These are phyloP conservation scores for Nemania sp. DNA, from an alignment of 2,329 filamentous ascomycete species.

Conservation along the genomic window DNA sequence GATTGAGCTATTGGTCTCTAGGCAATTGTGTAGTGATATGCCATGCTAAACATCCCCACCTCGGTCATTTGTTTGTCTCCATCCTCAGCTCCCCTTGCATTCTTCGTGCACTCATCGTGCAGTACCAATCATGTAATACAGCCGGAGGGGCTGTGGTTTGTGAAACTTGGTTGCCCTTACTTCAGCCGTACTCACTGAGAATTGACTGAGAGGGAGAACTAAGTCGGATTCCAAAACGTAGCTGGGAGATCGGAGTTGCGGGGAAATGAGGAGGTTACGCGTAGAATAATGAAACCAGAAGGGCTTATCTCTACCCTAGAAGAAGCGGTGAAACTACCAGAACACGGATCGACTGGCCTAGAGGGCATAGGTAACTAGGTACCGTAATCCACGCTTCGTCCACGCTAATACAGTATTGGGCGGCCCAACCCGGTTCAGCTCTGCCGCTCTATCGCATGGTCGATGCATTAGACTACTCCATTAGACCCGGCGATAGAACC, in stretches of 20 bases:
- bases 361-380: not conserved
- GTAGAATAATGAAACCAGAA: not conserved
- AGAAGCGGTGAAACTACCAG: constrained; percentile 36
- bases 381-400: not conserved
- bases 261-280: constrained; percentile 4
- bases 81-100: not conserved
- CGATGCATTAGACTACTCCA: no score
- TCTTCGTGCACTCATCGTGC: not conserved
- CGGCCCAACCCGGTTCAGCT: constrained; percentile 3
- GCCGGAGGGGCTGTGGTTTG: not conserved
- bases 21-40: not conserved
- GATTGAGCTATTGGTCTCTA: not conserved
- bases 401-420: constrained; percentile 9
- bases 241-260: not conserved
- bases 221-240: not conserved
- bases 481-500: constrained; percentile 9
- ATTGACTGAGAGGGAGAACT: not conserved
- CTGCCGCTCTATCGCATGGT: constrained; percentile 18
- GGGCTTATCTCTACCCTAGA: constrained; percentile 25
- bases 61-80: not conserved
- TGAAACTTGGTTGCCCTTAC: not conserved
- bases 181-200: not conserved
- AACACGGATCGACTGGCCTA: constrained; percentile 20
- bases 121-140: not conserved
- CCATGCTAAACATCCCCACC: no score